Percentiles rank a stretch among this genome's conserved stretches.
Evolutionary conservation across 2,329 filamentous ascomycete species (phyloP).

Genomic region (Cordyceps javanica): DNA sequence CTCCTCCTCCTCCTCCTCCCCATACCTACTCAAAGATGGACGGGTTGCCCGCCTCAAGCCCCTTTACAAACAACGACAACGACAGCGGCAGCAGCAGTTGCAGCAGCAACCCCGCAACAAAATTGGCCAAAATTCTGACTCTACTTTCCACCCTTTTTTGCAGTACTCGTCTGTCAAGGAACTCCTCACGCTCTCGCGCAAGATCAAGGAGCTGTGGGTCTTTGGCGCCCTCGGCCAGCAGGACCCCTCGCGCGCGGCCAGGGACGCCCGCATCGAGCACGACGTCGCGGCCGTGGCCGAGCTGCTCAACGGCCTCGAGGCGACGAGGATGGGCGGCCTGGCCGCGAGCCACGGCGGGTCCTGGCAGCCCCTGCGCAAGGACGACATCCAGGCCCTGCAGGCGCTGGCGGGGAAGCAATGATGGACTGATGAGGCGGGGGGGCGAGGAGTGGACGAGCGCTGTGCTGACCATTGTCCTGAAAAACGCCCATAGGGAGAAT

Average conservation of each 20-base stretch:
- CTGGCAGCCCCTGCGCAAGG: conserved; percentile 27
- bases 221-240: conserved; percentile 35
- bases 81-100: too few relatives aligned
- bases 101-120: too few relatives aligned
- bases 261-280: conserved; percentile 30
- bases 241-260: conserved; percentile 28
- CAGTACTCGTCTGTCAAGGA: conserved; percentile 40
- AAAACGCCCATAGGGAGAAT: too few relatives aligned
- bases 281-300: conserved; percentile 30
- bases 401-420: neutral
- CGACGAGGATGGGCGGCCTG: conserved; percentile 25
- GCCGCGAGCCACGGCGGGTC: conserved; percentile 30
- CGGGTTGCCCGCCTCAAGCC: too few relatives aligned
- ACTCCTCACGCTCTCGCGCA: conserved; percentile 36
- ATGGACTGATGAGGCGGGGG: neutral
- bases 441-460: neutral
- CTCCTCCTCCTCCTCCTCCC: too few relatives aligned
- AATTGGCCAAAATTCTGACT: neutral
- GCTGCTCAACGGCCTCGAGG: conserved; percentile 31
- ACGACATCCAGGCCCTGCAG: conserved; percentile 2
- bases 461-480: too few relatives aligned
- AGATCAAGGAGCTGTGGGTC: conserved; percentile 41
- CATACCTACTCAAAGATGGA: too few relatives aligned
- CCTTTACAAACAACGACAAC: too few relatives aligned
- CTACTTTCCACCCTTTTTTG: rapidly evolving